Conservation (phyloP, 2,329 filamentous ascomycete species). For the Cercospora sp. region DNA sequence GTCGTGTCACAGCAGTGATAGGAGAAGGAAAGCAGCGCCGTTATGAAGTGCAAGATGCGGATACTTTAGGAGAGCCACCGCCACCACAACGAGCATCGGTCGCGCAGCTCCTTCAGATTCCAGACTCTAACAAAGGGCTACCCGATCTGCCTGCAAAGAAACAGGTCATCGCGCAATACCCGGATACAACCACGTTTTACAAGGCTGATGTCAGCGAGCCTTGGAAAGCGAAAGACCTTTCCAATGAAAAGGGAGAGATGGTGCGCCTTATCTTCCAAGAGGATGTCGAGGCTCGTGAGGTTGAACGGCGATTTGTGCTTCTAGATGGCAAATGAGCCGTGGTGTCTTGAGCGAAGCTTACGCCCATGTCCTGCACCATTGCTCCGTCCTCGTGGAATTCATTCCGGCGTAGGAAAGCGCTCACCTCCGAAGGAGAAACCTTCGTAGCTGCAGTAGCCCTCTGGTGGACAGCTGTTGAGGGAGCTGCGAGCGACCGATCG, state of each 20-base stretch:
- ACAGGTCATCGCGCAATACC: slow-evolving; percentile 53
- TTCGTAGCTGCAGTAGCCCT: background rate
- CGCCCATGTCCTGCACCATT: background rate
- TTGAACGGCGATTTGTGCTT: slow-evolving; percentile 54
- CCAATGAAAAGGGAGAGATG: slow-evolving; percentile 35
- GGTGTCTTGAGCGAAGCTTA: background rate
- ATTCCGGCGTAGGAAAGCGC: background rate
- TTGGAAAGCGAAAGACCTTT: slow-evolving; percentile 42
- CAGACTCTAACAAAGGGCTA: slow-evolving; percentile 43
- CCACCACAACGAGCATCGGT: slow-evolving; percentile 46
- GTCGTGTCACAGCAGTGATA: slow-evolving; percentile 53
- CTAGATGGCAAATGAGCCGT: slow-evolving; percentile 27
- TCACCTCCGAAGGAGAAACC: background rate
- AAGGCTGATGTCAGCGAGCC: slow-evolving; percentile 51
- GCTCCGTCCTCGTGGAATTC: background rate
- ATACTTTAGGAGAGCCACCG: slow-evolving; percentile 38
- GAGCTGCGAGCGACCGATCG: background rate
- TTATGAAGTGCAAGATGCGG: slow-evolving; percentile 55
- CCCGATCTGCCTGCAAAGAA: slow-evolving; percentile 45
- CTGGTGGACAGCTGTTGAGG: background rate
- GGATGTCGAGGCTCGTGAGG: slow-evolving; percentile 51
- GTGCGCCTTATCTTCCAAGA: slow-evolving; percentile 52
- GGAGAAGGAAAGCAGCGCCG: slow-evolving; percentile 55
- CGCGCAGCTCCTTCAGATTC: slow-evolving; percentile 50
- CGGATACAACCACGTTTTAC: slow-evolving; percentile 56